These are phyloP conservation scores for Oryza rufipogon DNA, from an alignment of 176 grass and related monocot genomes.

Conservation along the genomic window DNA sequence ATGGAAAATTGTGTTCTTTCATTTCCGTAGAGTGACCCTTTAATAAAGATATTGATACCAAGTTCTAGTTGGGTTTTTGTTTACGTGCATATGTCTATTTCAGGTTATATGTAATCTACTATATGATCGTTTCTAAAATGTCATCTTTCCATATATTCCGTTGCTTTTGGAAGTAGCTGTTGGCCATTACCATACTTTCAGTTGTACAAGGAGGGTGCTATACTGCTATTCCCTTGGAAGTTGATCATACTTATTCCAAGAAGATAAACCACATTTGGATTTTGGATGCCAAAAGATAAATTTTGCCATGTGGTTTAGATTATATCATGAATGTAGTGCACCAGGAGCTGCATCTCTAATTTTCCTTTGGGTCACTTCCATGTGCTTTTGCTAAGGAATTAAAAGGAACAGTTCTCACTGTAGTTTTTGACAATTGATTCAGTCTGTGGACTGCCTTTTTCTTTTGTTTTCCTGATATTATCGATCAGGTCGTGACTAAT, in stretches of 20 bases:
- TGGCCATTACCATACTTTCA: background rate
- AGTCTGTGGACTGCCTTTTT: no score
- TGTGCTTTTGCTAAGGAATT: no score
- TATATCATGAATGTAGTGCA: no score
- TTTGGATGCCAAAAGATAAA: background rate
- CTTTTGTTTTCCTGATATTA: no score
- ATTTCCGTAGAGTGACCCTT: background rate
- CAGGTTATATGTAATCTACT: background rate
- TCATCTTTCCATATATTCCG: background rate
- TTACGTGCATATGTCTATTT: background rate
- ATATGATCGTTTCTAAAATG: background rate
- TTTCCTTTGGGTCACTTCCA: background rate
- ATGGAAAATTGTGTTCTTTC: background rate
- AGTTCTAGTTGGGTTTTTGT: background rate
- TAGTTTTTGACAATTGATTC: no score
- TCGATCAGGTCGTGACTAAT: no score
- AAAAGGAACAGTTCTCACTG: no score
- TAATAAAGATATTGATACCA: background rate
- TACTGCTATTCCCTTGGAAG: background rate
- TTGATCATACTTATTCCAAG: background rate
- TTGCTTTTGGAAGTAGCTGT: background rate
- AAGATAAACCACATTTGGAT: background rate
- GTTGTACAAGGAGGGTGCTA: background rate
- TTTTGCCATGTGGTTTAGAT: background rate
- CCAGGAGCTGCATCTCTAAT: background rate